A percentile compares a stretch with the other conserved stretches of the same genome.
These are phyloP conservation scores for Lentinula edodes DNA, from an alignment of 768 basidiomycete species.

Conservation along the genomic window DNA sequence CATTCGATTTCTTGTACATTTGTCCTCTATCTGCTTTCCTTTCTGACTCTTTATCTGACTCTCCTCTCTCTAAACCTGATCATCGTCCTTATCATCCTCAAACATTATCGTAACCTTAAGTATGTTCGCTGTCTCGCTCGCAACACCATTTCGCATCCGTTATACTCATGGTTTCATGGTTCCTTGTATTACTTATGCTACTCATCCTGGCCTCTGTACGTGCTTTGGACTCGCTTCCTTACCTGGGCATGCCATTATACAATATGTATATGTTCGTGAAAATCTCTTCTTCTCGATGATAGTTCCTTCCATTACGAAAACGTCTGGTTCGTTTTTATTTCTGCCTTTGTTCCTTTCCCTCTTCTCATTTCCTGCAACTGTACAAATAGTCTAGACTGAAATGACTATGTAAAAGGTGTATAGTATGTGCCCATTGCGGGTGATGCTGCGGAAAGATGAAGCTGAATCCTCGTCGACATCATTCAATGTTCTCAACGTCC, in stretches of 20 bases:
- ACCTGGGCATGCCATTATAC: not conserved
- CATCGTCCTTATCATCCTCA: not conserved
- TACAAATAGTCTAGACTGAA: not conserved
- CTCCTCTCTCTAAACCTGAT: not conserved
- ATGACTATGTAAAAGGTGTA: not conserved
- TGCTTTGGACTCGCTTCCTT: not conserved
- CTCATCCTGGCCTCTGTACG: conserved; percentile 2
- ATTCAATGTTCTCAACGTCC: too few species aligned
- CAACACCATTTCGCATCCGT: not conserved
- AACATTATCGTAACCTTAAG: not conserved
- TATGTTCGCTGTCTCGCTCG: not conserved
- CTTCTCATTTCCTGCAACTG: not conserved
- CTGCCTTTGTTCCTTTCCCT: not conserved
- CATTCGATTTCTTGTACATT: not conserved
- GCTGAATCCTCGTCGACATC: too few species aligned
- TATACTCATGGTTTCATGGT: not conserved
- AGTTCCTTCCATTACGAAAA: not conserved
- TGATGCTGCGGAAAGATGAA: too few species aligned
- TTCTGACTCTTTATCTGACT: not conserved
- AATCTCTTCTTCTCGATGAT: not conserved
- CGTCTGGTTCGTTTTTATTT: not conserved
- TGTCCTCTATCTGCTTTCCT: not conserved
- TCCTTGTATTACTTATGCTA: conserved; percentile 5
- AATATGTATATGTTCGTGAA: not conserved
- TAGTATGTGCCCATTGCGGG: not conserved